Evolutionary conservation across 441 rosid genomes (phyloP), one percentile per base, ranked within the genome.

Genomic region (Erodium moschatum): DNA sequence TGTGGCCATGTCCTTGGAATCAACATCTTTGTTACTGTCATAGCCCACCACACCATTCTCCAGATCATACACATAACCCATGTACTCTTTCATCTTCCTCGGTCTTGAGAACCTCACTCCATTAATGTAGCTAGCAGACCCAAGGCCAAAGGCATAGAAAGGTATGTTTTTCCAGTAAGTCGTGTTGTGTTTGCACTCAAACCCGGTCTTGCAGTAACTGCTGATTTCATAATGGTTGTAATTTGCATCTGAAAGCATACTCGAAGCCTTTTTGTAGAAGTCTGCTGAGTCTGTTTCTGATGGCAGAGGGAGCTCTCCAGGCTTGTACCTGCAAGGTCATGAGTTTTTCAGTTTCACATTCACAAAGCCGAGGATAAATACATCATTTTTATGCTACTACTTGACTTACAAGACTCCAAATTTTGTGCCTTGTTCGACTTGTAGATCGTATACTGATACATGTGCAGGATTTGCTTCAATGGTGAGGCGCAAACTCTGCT

Each of bases 101-200:
- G 97, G 96, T 79, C 97, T 83, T 18, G 98, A 91, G 73, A 94
- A 91, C 81, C 98, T 87, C 70, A 82, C n/a, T 67, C 98, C 97
- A 75, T 82, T 77, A 29, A 88, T 79, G 73, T 79, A 86, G 79
- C 98, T 93, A 20, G 97, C 96, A 69, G 98, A 88, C 67, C 98
- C 98, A 29, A 91, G 87, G 54, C 98, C 98, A 15, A 91, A 91
- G 27, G 77, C 96, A 66, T 91, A 94, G 78, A 91, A 93, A 2
- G 97, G 89, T 42, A 77, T 74, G 83, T 85, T 89, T 85, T 84
- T 81, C 97, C 96, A 91, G 89, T 93, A 93, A 24, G 82, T 87
- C 72, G 64, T 81, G 70, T 91, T 90, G 80, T 93, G 97, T 78
- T 83, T 85, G 72, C 97, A 93, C 74, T 88, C 84, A 52, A 75